Evolutionary conservation across 1,139 yeast species (phyloP), one percentile per base, ranked within the genome.

Genomic region (Saccharomyces pastorianus): DNA sequence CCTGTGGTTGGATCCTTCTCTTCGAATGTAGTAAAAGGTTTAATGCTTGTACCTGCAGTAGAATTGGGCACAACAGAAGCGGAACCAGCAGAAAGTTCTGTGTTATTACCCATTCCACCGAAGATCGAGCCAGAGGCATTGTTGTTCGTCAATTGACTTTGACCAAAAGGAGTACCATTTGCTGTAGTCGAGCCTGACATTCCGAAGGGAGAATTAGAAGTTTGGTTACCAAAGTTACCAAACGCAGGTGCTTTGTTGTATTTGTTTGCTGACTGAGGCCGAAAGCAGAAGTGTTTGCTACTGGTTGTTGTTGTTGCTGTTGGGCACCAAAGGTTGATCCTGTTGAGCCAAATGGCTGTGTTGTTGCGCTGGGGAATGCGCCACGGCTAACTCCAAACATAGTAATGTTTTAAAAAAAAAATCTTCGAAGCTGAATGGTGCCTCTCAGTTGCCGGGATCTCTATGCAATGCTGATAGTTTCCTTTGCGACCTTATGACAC

Each of bases 1-100:
- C 80, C 77, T 49, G 82, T 75, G 2, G 81, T 74, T 20, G 83
- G 71, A 64, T 93, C 99, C 67, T 87, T 88, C 67, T 93, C 98
- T 46, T 76, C 74, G 58, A 70, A 76, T 1, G 87, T 78, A 41
- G 82, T 75, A 64, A 81, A 85, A 3, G 96, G 89, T 63, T 81
- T 82, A 52, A 79, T 72, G 0, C 84, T 82, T 1, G 96, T 88
- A 34, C 97, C 97, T 60, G 73, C 64, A 9, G 74, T 73, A 4
- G 76, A 53, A 34, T 55, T 47, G 48, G 51, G 51, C 23, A 64
- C 53, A 34, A 57, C 59, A 47, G 66, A 61, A 17, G 64, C 60
- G 46, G 70, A 60, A 2, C 74, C 76, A 56, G 71, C 68, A n/a
- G 70, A 69, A 29, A 52, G 44, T 48, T 13, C n/a, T n/a, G 42